Base-by-base conservation (phyloP, 176 grass and related monocot species). In the Tuctoria greenei region DNA sequence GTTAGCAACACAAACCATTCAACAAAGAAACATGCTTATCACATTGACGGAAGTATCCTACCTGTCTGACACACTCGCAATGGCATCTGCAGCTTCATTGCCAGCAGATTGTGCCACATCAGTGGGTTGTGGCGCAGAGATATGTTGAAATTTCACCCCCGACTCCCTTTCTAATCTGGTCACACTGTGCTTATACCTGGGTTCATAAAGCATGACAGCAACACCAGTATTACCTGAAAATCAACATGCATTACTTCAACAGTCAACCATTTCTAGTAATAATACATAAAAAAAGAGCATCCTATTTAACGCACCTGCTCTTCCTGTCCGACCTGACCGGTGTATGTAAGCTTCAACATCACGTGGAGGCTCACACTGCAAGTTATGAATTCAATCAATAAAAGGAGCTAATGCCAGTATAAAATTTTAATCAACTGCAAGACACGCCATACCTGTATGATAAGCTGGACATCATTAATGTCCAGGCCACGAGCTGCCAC, bases 341-440 rank as follows among this genome's bases (percentile, higher is more conserved):
- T 99, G 95, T 49, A 99, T 99, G 67, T 99, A 99, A 59, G 92
- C 92, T 92, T 99, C 95, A 80, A 99, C 91, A 82, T 99, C 95
- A 64, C 89, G 92, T 61, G 95, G 95, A 47, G 95, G 92, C 65
- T 99, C 95, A 80, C 95, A 99, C 95, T 99, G 58, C 11, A 72
- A 84, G 64, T 61, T 74, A 62, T 20, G 31, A 64, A 80, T 43
- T 55, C 77, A 7, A 83, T 52, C 16, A 69, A 56, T 77, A 10
- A 37, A 11, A 1, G 7, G 40, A 31, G 21, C 27, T 35, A 84
- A 87, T 47, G 10, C 31, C 10, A 46, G 61, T 38, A 61, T 18
- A 5, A n/a, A 58, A 44, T 63, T 24, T 25, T 72, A 72, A 54
- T 7, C n/a, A n/a, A 66, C 14, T 21, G 31, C 65, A 66, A 12